These are phyloP conservation scores for Lycium barbarum DNA, from an alignment of 257 asterid species.

Conservation along the genomic window DNA sequence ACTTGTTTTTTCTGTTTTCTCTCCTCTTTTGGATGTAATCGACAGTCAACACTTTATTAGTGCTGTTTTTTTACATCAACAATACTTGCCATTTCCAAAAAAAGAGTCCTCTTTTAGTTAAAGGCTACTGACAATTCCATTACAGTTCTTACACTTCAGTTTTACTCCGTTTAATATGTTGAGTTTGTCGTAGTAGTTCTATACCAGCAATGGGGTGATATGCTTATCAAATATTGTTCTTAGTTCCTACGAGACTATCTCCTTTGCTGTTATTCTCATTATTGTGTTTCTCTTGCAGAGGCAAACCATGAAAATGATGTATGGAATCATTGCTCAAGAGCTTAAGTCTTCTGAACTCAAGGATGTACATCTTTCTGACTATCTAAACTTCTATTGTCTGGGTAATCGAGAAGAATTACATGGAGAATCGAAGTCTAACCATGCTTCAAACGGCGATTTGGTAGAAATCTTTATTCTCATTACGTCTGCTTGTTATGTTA, in stretches of 20 bases:
- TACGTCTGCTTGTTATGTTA: neutral
- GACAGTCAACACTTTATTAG: neutral
- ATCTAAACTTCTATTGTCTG: conserved; percentile 60
- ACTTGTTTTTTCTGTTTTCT: neutral
- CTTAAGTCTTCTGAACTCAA: conserved; percentile 42
- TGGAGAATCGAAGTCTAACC: conserved; percentile 37
- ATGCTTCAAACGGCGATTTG: conserved; percentile 40
- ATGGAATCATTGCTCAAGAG: conserved; percentile 50
- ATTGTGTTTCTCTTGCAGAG: conserved; percentile 50
- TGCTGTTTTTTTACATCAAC: neutral
- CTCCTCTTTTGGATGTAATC: conserved; percentile 13
- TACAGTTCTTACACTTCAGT: conserved; percentile 7
- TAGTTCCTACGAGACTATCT: neutral
- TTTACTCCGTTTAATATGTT: neutral
- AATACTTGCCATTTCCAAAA: neutral
- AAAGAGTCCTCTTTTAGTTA: neutral
- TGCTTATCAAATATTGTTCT: conserved; percentile 3
- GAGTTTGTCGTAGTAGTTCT: neutral
- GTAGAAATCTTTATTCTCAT: conserved; percentile 38
- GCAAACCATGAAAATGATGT: conserved; percentile 65
- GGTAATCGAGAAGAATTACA: conserved; percentile 53
- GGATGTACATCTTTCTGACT: conserved; percentile 51
- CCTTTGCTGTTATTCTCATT: conserved; percentile 24
- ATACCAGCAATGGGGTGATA: neutral
- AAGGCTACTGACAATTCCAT: conserved; percentile 21